Evolutionary conservation across 2,329 filamentous ascomycete genomes (phyloP), one percentile per base, ranked within the genome.

Genomic region (Alternaria panax): DNA sequence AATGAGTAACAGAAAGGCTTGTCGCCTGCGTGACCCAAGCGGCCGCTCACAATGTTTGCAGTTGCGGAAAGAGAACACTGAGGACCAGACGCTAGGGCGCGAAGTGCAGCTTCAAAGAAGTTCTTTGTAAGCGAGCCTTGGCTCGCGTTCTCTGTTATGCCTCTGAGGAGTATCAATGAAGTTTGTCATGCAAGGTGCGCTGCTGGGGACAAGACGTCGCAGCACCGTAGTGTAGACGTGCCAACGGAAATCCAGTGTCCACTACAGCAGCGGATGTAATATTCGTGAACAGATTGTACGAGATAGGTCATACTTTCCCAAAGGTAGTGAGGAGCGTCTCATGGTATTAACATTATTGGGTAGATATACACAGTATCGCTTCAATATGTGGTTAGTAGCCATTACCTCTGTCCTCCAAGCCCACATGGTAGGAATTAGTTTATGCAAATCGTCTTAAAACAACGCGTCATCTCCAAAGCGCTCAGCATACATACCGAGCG

Each of bases 401-500:
- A 34, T 36, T 41, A 41, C 24, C 12, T 40, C 12, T 9, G 16
- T 9, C 22, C n/a, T n/a, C 7, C 22, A 27, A 40, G n/a, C 5
- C 32, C 25, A 18, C 7, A n/a, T 16, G 8, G n/a, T 9, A 22
- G 7, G 9, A 28, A n/a, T 27, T 2, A 22, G 3, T 24, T n/a
- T 20, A 30, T 16, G 14, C 16, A 6, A 25, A 14, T 22, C n/a
- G 2, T 12, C 14, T 56, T 7, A 68, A n/a, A 74, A 40, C 16
- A 75, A 22, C 3, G 57, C 58, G 47, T 70, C 71, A 38, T 78
- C 64, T 1, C 74, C 74, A 52, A 74, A 77, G 40, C 66, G 64
- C 65, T 71, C 69, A 5, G 90, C 88, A 83, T 92, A 99, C 87
- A 97, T 90, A 5, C 95, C 95, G 65, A 99, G 78, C 2, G 95